Evolutionary conservation across 306 rosid genomes (phyloP), one percentile per base, ranked within the genome.

Genomic region (Acmispon strigosus): DNA sequence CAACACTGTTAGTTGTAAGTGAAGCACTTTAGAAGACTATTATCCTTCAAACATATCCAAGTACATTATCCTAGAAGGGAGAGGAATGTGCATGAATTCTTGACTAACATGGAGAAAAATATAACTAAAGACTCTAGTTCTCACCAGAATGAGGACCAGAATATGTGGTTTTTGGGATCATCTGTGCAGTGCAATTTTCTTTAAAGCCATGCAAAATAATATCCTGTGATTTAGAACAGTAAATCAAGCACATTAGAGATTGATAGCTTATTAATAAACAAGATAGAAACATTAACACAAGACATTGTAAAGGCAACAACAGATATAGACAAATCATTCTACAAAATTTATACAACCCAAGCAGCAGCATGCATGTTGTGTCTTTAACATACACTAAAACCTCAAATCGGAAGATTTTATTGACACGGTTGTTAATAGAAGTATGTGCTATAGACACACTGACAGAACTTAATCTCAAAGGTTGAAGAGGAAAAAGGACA

Each of bases 121-220:
- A 45, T 5, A 27, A 66, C 16, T n/a, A 20, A 43, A 62, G 60
- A 34, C 36, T 52, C 52, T 32, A 74, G 74, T 58, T 27, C 72
- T 52, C 82, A 91, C 99, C 99, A 78, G 72, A 86, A 70, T 86
- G 81, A 57, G 90, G 89, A 63, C 88, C 85, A 66, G 96, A 85
- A 83, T 45, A 75, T 22, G 86, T 80, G 10, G 85, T 86, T 57
- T 39, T 83, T 80, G 76, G 97, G 67, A 95, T 70, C 95, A 89
- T 64, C 87, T 77, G 88, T n/a, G 91, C 96, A 16, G 80, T 66
- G 80, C 99, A 95, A 14, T 52, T 74, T 82, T 87, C 96, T 58
- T 81, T 59, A 76, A 91, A 89, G 70, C 79, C 96, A 65, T 76
- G 74, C 85, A 78, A 81, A 37, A 91, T 75, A 39, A 89, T 82